A percentile compares a stretch with the other conserved stretches of the same genome.
Evolutionary conservation across 2,329 filamentous ascomycete genomes (phyloP).

Genomic region (Talaromyces pinophilus): DNA sequence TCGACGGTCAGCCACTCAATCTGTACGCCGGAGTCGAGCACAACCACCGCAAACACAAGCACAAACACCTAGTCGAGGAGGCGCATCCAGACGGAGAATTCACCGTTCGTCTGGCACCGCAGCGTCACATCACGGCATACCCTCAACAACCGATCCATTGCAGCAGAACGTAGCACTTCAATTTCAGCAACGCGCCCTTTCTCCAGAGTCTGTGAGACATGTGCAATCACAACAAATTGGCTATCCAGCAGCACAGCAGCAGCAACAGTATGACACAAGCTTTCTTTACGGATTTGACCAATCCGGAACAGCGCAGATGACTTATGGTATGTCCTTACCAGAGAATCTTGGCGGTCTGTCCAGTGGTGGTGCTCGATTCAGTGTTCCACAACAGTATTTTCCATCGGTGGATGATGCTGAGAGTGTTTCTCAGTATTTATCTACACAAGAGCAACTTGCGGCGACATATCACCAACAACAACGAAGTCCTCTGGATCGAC

Average conservation of each 20-base stretch:
- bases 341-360: constrained; percentile 75
- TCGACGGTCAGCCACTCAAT: constrained; percentile 33
- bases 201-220: constrained; percentile 46
- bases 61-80: constrained; percentile 3
- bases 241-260: constrained; percentile 45
- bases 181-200: constrained; percentile 65
- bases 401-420: constrained; percentile 63
- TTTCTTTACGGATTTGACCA: constrained; percentile 80
- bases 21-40: constrained; percentile 7
- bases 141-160: constrained; percentile 38
- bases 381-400: constrained; percentile 78
- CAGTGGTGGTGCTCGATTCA: constrained; percentile 56
- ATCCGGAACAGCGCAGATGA: constrained; percentile 59
- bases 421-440: constrained; percentile 63
- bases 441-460: constrained; percentile 61
- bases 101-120: constrained; percentile 32
- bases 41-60: constrained; percentile 7
- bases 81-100: constrained; percentile 15
- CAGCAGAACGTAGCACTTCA: constrained; percentile 58
- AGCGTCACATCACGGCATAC: constrained; percentile 32
- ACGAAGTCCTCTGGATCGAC: constrained; percentile 58
- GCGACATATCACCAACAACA: constrained; percentile 61
- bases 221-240: constrained; percentile 27
- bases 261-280: constrained; percentile 58
- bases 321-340: constrained; percentile 73